Evolutionary conservation across 2,329 filamentous ascomycete species (phyloP).

Genomic region (Trichoderma polysporum): DNA sequence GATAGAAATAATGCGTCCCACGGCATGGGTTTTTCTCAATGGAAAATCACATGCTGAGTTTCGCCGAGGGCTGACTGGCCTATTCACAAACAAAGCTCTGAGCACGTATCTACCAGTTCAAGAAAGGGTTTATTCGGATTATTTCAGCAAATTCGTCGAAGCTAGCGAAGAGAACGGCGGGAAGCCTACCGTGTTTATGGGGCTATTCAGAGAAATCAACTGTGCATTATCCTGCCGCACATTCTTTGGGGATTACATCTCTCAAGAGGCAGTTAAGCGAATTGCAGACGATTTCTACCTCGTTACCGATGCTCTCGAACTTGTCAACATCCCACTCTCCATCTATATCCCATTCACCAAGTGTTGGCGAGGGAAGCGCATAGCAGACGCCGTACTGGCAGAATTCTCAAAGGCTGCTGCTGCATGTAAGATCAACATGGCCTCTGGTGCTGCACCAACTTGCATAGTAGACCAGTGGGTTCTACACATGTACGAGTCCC

Average conservation of each 20-base stretch:
- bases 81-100: constrained; percentile 13
- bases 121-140: constrained; percentile 6
- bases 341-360: constrained; percentile 8
- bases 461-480: constrained; percentile 15
- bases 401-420: constrained; percentile 12
- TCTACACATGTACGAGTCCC: neutral
- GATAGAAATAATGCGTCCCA: constrained; percentile 16
- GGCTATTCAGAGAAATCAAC: constrained; percentile 10
- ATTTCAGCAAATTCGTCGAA: constrained; percentile 10
- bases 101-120: constrained; percentile 11
- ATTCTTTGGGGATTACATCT: constrained; percentile 17
- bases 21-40: constrained; percentile 16
- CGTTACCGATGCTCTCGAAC: constrained; percentile 6
- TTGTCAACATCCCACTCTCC: constrained; percentile 8
- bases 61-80: neutral
- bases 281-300: constrained; percentile 14
- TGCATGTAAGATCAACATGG: constrained; percentile 12
- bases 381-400: neutral
- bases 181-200: neutral
- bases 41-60: constrained; percentile 13
- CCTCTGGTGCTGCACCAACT: constrained; percentile 1
- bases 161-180: neutral
- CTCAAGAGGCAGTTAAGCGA: constrained; percentile 7
- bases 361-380: constrained; percentile 12
- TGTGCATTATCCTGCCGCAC: constrained; percentile 7